phyloP scores from a whole-genome alignment of 202 grass and related monocot genomes.

The Hordeum pubiflorum region DNA sequence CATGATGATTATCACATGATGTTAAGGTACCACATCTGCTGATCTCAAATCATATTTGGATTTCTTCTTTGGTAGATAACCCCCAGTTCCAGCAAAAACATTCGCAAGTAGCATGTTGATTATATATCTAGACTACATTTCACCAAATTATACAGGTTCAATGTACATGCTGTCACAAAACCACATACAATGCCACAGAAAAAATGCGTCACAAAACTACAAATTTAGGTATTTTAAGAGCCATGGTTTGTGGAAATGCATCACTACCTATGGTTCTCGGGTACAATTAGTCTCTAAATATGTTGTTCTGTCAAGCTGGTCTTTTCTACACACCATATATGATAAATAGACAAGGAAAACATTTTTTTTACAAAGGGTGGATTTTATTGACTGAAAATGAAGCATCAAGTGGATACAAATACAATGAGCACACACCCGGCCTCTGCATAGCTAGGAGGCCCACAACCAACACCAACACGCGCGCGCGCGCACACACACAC shows the following conservation, averaged over 20 bases:
- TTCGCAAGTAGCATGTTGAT: not conserved
- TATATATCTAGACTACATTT: not conserved
- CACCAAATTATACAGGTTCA: not conserved
- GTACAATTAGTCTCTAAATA: not conserved
- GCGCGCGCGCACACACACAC: no score
- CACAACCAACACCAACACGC: no score
- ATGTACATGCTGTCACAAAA: not conserved
- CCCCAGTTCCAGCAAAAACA: not conserved
- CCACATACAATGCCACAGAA: not conserved
- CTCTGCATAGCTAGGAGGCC: no score
- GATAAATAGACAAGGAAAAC: no score
- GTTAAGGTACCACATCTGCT: slow-evolving; percentile 52
- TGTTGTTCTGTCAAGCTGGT: not conserved
- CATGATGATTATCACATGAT: slow-evolving; percentile 81
- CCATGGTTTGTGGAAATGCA: not conserved
- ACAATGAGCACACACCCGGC: no score
- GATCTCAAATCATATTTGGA: not conserved
- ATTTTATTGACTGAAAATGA: no score
- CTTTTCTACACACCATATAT: no score
- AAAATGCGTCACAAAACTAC: not conserved
- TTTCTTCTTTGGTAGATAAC: slow-evolving; percentile 3
- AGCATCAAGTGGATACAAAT: no score
- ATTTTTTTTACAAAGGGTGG: no score
- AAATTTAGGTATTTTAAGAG: not conserved
- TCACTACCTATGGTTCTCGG: not conserved